A percentile compares a stretch with the other conserved stretches of the same genome.
Conservation (phyloP, 371 early-diverging fungal species). For the Actinomortierella ambigua region DNA sequence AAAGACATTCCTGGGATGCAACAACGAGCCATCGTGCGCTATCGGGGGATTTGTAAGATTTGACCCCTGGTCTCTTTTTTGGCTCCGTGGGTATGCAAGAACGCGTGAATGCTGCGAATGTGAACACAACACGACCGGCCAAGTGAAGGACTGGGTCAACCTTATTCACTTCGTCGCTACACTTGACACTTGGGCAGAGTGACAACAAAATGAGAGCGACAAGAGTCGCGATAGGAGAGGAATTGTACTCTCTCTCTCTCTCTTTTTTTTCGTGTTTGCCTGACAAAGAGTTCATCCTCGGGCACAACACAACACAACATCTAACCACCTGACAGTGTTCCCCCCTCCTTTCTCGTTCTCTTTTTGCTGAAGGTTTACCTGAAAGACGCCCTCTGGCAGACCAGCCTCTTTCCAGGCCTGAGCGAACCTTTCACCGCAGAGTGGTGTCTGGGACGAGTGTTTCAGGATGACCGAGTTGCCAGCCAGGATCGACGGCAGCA, state of each 20-base stretch:
- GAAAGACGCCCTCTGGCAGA: constrained; percentile 72
- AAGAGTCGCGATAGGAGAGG: no score
- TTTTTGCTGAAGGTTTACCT: constrained; percentile 37
- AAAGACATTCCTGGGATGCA: no score
- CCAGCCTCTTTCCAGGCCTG: constrained; percentile 72
- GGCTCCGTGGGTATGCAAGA: not conserved
- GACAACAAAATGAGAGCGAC: no score
- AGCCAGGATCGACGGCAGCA: constrained; percentile 79
- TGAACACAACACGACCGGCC: no score
- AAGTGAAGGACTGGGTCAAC: no score
- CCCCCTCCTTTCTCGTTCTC: not conserved
- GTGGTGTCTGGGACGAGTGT: constrained; percentile 84
- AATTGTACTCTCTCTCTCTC: no score
- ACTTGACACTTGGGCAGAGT: no score
- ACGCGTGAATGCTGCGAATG: not conserved
- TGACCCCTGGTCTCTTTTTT: constrained; percentile 3
- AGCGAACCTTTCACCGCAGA: constrained; percentile 74
- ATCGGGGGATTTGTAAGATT: constrained; percentile 8
- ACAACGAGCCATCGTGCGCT: not conserved
- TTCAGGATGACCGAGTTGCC: constrained; percentile 84
- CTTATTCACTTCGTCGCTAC: no score
- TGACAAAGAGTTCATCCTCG: constrained; percentile 1
- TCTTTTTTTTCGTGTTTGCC: no score
- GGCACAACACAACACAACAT: not conserved
- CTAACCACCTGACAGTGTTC: not conserved